Conservation (phyloP, 148 eudicot species). For the Dianthus caryophyllus region DNA sequence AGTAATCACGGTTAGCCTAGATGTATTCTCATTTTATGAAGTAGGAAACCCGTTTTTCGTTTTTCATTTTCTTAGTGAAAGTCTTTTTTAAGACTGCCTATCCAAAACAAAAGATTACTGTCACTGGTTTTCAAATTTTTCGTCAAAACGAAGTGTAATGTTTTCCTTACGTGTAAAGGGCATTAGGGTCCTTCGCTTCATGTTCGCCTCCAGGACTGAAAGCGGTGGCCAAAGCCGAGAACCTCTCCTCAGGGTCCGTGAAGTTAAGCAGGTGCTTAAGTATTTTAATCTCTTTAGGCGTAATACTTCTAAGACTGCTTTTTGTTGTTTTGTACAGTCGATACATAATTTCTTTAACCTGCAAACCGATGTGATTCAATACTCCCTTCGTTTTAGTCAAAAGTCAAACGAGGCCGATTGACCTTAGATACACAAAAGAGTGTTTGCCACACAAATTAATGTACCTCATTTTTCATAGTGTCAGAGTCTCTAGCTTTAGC, state of each 20-base stretch:
- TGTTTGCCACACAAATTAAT: neutral
- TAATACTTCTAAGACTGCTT: conserved; percentile 77
- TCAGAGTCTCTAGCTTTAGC: conserved; percentile 85
- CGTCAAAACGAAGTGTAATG: neutral
- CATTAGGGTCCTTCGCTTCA: conserved; percentile 58
- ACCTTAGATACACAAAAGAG: neutral
- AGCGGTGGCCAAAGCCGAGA: conserved; percentile 91
- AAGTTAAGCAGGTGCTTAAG: conserved; percentile 87
- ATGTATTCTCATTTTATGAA: no score
- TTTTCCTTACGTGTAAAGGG: conserved; percentile 69
- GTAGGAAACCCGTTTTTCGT: no score
- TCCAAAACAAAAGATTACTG: neutral
- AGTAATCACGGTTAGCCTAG: no score
- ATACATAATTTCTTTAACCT: conserved; percentile 95
- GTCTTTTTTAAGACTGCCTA: no score
- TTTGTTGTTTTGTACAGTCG: conserved; percentile 79
- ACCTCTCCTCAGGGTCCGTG: conserved; percentile 94
- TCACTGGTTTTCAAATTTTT: neutral
- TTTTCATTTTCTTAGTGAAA: no score
- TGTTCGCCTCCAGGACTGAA: conserved; percentile 78
- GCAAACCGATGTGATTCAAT: conserved; percentile 16
- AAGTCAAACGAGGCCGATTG: no score
- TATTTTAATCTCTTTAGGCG: conserved; percentile 85
- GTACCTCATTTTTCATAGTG: conserved; percentile 91
- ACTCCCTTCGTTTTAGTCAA: no score